Percentiles rank a stretch among this genome's conserved stretches.
Conservation (phyloP, 1,284 basidiomycete species). For the Mycocalia duriaeana region DNA sequence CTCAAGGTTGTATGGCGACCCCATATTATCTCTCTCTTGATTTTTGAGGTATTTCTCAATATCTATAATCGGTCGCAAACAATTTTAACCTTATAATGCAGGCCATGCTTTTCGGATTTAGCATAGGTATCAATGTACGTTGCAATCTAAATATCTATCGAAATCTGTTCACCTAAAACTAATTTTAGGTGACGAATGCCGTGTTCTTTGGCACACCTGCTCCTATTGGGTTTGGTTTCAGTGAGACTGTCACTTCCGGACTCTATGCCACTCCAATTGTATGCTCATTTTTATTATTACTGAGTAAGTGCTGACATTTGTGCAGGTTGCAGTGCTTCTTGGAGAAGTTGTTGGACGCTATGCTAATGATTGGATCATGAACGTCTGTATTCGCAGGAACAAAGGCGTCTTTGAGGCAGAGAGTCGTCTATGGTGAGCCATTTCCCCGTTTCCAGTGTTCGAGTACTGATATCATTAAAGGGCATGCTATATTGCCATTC, state of each 20-base stretch:
- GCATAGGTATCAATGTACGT: conserved; percentile 49
- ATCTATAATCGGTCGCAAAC: too few relatives aligned
- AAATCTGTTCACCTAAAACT: background rate
- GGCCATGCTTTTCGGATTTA: conserved; percentile 43
- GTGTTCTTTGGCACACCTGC: conserved; percentile 42
- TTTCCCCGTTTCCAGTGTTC: background rate
- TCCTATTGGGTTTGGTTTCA: conserved; percentile 31
- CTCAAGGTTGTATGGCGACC: conserved; percentile 15
- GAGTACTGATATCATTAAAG: conserved; percentile 16
- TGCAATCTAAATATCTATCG: background rate
- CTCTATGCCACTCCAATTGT: conserved; percentile 44
- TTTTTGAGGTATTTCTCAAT: conserved; percentile 14
- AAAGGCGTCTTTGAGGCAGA: conserved; percentile 64
- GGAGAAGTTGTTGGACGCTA: conserved; percentile 62
- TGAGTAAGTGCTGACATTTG: background rate
- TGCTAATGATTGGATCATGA: conserved; percentile 58
- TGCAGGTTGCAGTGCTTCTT: conserved; percentile 52
- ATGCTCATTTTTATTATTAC: conserved; percentile 1
- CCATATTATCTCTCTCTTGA: conserved; percentile 11
- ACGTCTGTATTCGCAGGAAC: conserved; percentile 44
- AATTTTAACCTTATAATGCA: too few relatives aligned
- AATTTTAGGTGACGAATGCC: conserved; percentile 14
- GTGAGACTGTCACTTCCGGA: conserved; percentile 34
- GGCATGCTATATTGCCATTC: conserved; percentile 57
- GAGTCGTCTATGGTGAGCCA: conserved; percentile 52